Conservation (phyloP, 2,329 filamentous ascomycete genomes). For the Neospermospora avenae region DNA sequence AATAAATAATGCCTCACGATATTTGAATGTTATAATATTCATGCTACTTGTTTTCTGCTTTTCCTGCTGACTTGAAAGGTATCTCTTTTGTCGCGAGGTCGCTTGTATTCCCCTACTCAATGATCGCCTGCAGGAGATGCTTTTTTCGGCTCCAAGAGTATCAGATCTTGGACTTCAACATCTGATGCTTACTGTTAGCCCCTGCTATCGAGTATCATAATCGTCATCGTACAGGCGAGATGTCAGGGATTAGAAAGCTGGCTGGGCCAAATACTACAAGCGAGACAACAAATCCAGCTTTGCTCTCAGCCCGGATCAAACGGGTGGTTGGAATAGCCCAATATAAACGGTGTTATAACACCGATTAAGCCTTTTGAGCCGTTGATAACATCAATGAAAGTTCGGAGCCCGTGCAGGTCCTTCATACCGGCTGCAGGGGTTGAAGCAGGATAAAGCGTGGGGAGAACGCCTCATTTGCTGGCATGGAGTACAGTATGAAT, state of each 20-base stretch:
- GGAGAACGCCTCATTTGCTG: background rate
- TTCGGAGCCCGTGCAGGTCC: background rate
- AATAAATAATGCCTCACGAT: background rate
- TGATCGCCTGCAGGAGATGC: background rate
- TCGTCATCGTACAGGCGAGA: conserved; percentile 16
- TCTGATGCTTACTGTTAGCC: background rate
- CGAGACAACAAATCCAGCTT: conserved; percentile 2
- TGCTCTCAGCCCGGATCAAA: conserved; percentile 1
- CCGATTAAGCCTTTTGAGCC: background rate
- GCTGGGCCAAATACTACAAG: conserved; percentile 6
- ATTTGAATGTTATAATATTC: background rate
- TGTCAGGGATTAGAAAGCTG: conserved; percentile 15
- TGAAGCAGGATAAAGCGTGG: background rate
- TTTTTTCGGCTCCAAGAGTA: background rate
- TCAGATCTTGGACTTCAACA: conserved; percentile 5
- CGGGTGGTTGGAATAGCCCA: background rate
- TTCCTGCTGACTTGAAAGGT: background rate
- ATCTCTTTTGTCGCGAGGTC: too few species aligned
- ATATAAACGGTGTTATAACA: conserved; percentile 1
- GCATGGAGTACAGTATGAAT: background rate
- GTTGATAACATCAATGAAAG: background rate
- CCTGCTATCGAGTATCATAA: background rate
- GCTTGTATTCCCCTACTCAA: background rate
- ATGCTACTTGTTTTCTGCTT: background rate
- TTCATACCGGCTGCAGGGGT: background rate